Evolutionary conservation across 768 basidiomycete species (phyloP).

Genomic region (Hemileccinum rubropunctum): DNA sequence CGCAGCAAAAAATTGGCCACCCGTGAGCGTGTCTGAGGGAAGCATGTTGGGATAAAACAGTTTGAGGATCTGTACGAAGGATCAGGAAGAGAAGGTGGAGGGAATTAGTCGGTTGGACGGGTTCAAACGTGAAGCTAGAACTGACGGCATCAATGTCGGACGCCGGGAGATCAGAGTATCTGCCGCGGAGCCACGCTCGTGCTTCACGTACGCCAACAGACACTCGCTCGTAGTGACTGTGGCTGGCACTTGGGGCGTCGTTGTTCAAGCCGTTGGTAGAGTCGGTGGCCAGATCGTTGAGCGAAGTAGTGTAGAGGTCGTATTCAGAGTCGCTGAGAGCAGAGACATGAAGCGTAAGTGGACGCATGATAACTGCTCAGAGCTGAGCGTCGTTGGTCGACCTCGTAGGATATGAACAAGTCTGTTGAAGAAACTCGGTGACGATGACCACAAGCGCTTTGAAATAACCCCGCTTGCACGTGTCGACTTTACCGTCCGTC

Average conservation of each 20-base stretch:
- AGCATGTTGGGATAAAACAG: conserved; percentile 58
- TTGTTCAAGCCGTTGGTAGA: conserved; percentile 25
- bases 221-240: conserved; percentile 53
- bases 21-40: conserved; percentile 51
- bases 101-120: background rate
- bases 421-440: no score
- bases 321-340: conserved; percentile 77
- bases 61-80: conserved; percentile 52
- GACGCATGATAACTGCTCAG: conserved; percentile 44
- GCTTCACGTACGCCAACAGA: conserved; percentile 61
- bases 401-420: background rate
- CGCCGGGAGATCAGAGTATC: conserved; percentile 55
- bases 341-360: conserved; percentile 66
- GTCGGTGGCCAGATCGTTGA: conserved; percentile 49
- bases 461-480: conserved; percentile 5
- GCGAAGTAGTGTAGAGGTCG: conserved; percentile 57
- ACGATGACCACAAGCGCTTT: background rate
- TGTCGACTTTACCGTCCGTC: conserved; percentile 5
- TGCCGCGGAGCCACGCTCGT: conserved; percentile 72
- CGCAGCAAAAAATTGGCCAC: conserved; percentile 76
- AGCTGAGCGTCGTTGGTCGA: background rate
- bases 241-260: conserved; percentile 24
- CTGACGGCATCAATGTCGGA: conserved; percentile 59
- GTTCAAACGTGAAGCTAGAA: conserved; percentile 1
- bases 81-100: background rate